Conservation (phyloP, 2,329 filamentous ascomycete species). For the Cladosporium colombiae region DNA sequence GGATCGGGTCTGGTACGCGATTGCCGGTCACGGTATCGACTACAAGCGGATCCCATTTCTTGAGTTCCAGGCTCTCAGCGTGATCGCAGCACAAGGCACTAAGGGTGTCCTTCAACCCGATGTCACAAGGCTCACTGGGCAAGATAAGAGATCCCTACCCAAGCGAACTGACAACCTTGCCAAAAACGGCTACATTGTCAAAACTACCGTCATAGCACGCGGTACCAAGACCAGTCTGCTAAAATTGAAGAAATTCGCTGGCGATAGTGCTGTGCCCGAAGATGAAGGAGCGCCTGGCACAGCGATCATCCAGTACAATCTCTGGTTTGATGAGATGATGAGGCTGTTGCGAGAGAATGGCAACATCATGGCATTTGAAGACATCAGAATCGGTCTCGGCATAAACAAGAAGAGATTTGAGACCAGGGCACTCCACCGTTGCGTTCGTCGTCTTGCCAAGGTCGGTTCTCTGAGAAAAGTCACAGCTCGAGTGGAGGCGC, state of each 20-base stretch:
- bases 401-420: slow-evolving; percentile 40
- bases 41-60: slow-evolving; percentile 53
- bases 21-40: slow-evolving; percentile 62
- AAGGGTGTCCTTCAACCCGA: slow-evolving; percentile 60
- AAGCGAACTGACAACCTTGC: slow-evolving; percentile 59
- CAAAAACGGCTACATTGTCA: slow-evolving; percentile 63
- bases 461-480: slow-evolving; percentile 43
- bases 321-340: slow-evolving; percentile 52
- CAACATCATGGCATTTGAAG: slow-evolving; percentile 54
- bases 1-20: slow-evolving; percentile 59
- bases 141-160: slow-evolving; percentile 67
- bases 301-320: slow-evolving; percentile 45
- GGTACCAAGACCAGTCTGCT: slow-evolving; percentile 58
- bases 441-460: slow-evolving; percentile 40
- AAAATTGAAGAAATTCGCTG: slow-evolving; percentile 53
- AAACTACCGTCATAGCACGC: slow-evolving; percentile 51
- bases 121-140: slow-evolving; percentile 55
- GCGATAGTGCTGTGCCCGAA: slow-evolving; percentile 26
- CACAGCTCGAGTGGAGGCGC: slow-evolving; percentile 33
- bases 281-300: slow-evolving; percentile 20
- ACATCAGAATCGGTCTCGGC: slow-evolving; percentile 52
- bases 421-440: slow-evolving; percentile 41
- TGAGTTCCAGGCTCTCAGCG: slow-evolving; percentile 59
- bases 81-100: slow-evolving; percentile 58
- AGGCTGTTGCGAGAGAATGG: slow-evolving; percentile 49